These are phyloP conservation scores for Leucaena leucocephala DNA, from an alignment of 306 rosid genomes.

Conservation along the genomic window DNA sequence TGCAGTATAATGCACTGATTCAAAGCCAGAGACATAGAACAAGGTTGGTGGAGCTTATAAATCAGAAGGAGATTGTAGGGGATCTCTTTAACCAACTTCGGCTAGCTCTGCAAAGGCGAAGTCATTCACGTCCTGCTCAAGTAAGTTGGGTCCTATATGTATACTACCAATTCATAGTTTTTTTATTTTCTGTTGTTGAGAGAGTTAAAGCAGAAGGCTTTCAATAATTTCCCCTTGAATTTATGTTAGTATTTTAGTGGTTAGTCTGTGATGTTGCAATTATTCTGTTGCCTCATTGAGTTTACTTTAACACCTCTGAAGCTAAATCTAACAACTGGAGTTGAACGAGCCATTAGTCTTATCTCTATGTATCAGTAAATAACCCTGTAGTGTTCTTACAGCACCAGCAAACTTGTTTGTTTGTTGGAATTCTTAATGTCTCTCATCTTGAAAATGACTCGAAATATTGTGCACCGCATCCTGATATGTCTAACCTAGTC, in stretches of 20 bases:
- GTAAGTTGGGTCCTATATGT: slow-evolving; percentile 53
- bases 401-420: slow-evolving; percentile 4
- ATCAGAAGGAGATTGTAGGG: slow-evolving; percentile 91
- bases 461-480: neutral
- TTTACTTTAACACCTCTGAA: slow-evolving; percentile 22
- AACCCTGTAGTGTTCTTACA: slow-evolving; percentile 2
- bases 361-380: slow-evolving; percentile 1
- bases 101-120: slow-evolving; percentile 88
- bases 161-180: neutral
- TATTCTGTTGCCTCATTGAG: slow-evolving; percentile 24
- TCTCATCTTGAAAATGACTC: slow-evolving; percentile 11
- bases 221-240: slow-evolving; percentile 16
- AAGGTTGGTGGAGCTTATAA: slow-evolving; percentile 78
- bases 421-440: slow-evolving; percentile 5
- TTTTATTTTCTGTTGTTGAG: slow-evolving; percentile 21
- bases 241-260: neutral
- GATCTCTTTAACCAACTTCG: slow-evolving; percentile 98
- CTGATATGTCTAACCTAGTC: neutral
- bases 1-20: slow-evolving; percentile 89
- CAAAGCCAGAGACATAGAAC: slow-evolving; percentile 64
- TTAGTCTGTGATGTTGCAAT: slow-evolving; percentile 20
- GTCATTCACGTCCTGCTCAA: slow-evolving; percentile 88
- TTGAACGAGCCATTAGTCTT: slow-evolving; percentile 16
- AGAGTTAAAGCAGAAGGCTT: slow-evolving; percentile 6
- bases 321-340: slow-evolving; percentile 18